These are phyloP conservation scores for Coemansia javaensis DNA, from an alignment of 192 early-diverging fungal species.

Conservation along the genomic window DNA sequence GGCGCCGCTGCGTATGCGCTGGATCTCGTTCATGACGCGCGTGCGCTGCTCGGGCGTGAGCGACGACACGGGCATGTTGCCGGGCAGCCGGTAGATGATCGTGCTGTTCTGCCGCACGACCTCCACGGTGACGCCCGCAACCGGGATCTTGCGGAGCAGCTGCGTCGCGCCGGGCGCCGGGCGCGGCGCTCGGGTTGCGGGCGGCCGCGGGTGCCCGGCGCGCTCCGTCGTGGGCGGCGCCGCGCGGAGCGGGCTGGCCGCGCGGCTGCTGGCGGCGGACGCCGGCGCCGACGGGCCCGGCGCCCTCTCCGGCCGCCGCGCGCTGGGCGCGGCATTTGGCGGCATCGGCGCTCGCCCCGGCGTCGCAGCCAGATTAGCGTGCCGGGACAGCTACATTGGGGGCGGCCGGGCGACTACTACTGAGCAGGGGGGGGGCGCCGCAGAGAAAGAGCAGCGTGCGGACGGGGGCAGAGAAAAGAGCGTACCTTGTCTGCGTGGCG, in stretches of 20 bases:
- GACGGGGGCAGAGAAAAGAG: too few species aligned
- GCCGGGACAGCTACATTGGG: too few species aligned
- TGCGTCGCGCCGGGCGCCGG: slow-evolving; percentile 8
- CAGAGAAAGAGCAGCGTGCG: too few species aligned
- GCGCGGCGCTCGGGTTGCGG: neutral
- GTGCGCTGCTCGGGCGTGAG: slow-evolving; percentile 42
- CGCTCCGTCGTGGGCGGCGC: neutral
- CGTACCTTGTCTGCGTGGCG: too few species aligned
- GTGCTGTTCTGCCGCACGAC: slow-evolving; percentile 42
- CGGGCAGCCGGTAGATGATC: slow-evolving; percentile 43
- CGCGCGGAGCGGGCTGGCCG: slow-evolving; percentile 1
- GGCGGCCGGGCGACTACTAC: too few species aligned
- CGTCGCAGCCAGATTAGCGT: too few species aligned
- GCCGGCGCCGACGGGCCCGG: slow-evolving; percentile 6
- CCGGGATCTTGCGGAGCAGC: slow-evolving; percentile 28
- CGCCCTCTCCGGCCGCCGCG: slow-evolving; percentile 24
- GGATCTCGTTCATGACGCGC: slow-evolving; percentile 46
- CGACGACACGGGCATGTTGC: slow-evolving; percentile 48
- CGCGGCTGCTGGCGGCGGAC: slow-evolving; percentile 4
- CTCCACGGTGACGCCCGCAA: slow-evolving; percentile 43
- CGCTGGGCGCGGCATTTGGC: slow-evolving; percentile 6
- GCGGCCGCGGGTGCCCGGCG: neutral
- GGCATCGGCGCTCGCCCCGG: too few species aligned
- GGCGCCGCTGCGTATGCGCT: slow-evolving; percentile 25
- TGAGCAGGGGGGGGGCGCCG: too few species aligned